Evolutionary conservation across 192 early-diverging fungal genomes (phyloP).

Genomic region (Coemansia sp.): DNA sequence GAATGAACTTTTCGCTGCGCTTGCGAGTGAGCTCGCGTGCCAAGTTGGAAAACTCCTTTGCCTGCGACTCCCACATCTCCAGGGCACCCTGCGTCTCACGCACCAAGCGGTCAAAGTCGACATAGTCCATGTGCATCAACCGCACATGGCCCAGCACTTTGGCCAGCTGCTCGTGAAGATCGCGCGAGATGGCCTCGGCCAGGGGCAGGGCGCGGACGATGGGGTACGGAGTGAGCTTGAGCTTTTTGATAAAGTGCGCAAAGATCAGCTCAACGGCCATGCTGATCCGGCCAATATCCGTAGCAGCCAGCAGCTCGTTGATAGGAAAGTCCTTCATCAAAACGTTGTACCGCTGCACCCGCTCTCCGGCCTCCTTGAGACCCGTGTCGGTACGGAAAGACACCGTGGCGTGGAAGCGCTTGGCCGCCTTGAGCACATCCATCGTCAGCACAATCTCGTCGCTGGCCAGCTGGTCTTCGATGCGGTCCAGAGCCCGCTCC

Average conservation of each 20-base stretch:
- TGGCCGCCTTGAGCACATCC: constrained; percentile 93
- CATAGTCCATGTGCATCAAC: constrained; percentile 93
- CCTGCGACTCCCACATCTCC: constrained; percentile 89
- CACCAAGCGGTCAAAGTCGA: constrained; percentile 87
- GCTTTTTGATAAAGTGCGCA: constrained; percentile 96
- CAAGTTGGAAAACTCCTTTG: constrained; percentile 95
- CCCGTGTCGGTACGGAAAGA: constrained; percentile 98
- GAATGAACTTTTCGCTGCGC: constrained; percentile 92
- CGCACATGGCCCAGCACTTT: constrained; percentile 85
- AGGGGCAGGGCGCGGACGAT: constrained; percentile 91
- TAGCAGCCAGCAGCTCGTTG: constrained; percentile 94
- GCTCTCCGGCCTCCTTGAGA: constrained; percentile 92
- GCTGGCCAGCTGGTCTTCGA: constrained; percentile 94
- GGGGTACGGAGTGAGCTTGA: constrained; percentile 91
- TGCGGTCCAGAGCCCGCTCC: constrained; percentile 90
- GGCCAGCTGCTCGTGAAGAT: constrained; percentile 92
- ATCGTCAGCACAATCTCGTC: constrained; percentile 90
- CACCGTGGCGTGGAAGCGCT: constrained; percentile 98
- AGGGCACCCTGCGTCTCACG: constrained; percentile 88
- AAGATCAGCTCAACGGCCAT: constrained; percentile 84
- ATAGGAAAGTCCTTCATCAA: constrained; percentile 99
- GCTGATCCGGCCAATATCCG: constrained; percentile 85
- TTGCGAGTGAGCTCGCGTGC: constrained; percentile 95
- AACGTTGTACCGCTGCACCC: constrained; percentile 92
- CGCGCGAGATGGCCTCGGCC: constrained; percentile 93